These are phyloP conservation scores for Rhizopus arrhizus DNA, from an alignment of 371 early-diverging fungal species.

Conservation along the genomic window DNA sequence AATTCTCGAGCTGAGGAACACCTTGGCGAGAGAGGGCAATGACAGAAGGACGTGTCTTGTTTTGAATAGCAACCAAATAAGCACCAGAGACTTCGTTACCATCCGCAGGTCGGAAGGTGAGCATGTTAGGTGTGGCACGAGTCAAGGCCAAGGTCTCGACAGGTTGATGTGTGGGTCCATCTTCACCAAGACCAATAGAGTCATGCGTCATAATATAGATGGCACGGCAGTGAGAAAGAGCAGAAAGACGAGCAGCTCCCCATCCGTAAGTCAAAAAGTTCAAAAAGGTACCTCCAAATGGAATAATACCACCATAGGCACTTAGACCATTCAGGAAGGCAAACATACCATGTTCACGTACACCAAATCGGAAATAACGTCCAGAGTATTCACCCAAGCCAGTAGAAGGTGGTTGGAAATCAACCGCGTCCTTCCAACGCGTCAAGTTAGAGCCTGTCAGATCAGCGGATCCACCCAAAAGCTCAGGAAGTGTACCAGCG, in stretches of 20 bases:
- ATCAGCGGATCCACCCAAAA: conserved; percentile 98
- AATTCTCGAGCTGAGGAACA: conserved; percentile 87
- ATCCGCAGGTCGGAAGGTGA: conserved; percentile 94
- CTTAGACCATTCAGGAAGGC: conserved; percentile 95
- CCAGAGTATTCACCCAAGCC: conserved; percentile 81
- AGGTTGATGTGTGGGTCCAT: conserved; percentile 99
- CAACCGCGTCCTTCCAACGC: conserved; percentile 87
- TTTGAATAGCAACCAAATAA: conserved; percentile 79
- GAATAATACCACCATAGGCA: conserved; percentile 85
- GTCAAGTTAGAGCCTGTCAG: conserved; percentile 96
- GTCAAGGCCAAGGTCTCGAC: conserved; percentile 93
- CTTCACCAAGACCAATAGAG: conserved; percentile 99
- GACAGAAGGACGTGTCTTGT: conserved; percentile 77
- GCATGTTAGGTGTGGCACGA: conserved; percentile 95
- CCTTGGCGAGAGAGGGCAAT: conserved; percentile 95
- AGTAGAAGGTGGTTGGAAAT: conserved; percentile 81
- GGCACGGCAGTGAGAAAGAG: conserved; percentile 85
- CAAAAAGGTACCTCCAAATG: conserved; percentile 96
- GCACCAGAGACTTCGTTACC: conserved; percentile 95
- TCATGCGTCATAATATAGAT: conserved; percentile 99
- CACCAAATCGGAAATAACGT: conserved; percentile 95
- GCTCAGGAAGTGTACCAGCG: conserved; percentile 75
- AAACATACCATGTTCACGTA: conserved; percentile 99
- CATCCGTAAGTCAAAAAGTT: conserved; percentile 92
- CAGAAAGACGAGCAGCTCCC: conserved; percentile 93